phyloP scores from a whole-genome alignment of 2,329 filamentous ascomycete species.

The Fusarium sp. region DNA sequence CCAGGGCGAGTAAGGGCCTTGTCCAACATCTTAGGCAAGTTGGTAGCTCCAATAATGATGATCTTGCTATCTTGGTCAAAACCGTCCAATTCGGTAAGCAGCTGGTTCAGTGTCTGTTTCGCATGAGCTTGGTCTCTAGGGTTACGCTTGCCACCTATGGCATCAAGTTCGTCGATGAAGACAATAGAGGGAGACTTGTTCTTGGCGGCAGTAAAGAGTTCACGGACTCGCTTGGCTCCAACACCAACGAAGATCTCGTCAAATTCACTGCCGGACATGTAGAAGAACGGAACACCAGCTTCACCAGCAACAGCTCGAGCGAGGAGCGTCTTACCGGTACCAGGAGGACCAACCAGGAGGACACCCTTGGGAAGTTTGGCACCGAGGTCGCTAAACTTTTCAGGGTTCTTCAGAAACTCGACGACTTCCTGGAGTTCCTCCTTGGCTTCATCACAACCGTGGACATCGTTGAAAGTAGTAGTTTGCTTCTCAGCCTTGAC shows the following conservation, averaged over 20 bases:
- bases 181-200: constrained; percentile 91
- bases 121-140: constrained; percentile 93
- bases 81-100: constrained; percentile 95
- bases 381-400: constrained; percentile 92
- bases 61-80: constrained; percentile 96
- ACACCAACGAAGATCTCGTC: constrained; percentile 99
- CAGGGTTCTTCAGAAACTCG: constrained; percentile 93
- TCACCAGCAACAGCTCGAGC: constrained; percentile 96
- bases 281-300: constrained; percentile 98
- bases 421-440: constrained; percentile 97
- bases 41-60: constrained; percentile 95
- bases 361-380: constrained; percentile 98
- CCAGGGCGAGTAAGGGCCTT: constrained; percentile 95
- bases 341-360: constrained; percentile 91
- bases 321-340: constrained; percentile 96
- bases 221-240: constrained; percentile 94
- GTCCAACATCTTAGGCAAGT: constrained; percentile 93
- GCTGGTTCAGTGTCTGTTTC: constrained; percentile 97
- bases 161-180: constrained; percentile 94
- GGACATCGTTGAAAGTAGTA: constrained; percentile 91
- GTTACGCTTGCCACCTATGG: constrained; percentile 94
- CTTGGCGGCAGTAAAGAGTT: constrained; percentile 87
- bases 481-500: constrained; percentile 94
- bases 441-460: constrained; percentile 98
- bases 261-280: constrained; percentile 99